Evolutionary conservation across 2,329 filamentous ascomycete genomes (phyloP), one percentile per base, ranked within the genome.

Genomic region (Alternaria longipes): DNA sequence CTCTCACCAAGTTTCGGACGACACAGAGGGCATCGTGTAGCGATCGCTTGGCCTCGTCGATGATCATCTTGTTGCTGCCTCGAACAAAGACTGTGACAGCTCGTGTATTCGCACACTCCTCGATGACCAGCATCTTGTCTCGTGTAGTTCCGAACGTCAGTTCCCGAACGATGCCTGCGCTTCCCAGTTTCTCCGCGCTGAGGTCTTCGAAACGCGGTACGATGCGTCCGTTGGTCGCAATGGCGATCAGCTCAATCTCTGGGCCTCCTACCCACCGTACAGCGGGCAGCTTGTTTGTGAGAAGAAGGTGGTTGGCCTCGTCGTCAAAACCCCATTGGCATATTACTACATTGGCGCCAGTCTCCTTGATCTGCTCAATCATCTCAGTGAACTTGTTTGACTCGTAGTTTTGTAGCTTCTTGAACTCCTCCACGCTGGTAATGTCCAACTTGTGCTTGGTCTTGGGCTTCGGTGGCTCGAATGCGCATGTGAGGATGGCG

Each of bases 61-160:
- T 98, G 80, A 99, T 97, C 95, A 99, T 99, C 86, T 98, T 99
- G 87, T 99, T 99, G 85, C 93, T 97, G 75, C 95, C 95, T 75
- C 95, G 87, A 62, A 99, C 92, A 80, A 99, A 99, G 56, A 97
- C 89, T 3, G 95, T 99, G 62, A 99, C 96, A 45, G 95, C 95
- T 74, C 95, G 87, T 60, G 93, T 97, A 84, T 99, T 99, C 75
- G 96, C 95, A 78, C 95, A 99, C 82, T 99, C 95, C 83, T 99
- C 96, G 73, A 99, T 99, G 59, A 99, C 92, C 72, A 99, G 85
- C 95, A 99, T 99, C 88, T 99, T 98, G 82, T 99, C 95, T 76
- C 95, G 88, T 44, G 95, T 99, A 2, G 95, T 99, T 73, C 95
- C 95, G 75, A 99, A 99, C 28, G 89, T 91, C 91, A 99, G 93